These are phyloP conservation scores for Apiospora pterosperma DNA, from an alignment of 2,329 filamentous ascomycete genomes.

Conservation along the genomic window DNA sequence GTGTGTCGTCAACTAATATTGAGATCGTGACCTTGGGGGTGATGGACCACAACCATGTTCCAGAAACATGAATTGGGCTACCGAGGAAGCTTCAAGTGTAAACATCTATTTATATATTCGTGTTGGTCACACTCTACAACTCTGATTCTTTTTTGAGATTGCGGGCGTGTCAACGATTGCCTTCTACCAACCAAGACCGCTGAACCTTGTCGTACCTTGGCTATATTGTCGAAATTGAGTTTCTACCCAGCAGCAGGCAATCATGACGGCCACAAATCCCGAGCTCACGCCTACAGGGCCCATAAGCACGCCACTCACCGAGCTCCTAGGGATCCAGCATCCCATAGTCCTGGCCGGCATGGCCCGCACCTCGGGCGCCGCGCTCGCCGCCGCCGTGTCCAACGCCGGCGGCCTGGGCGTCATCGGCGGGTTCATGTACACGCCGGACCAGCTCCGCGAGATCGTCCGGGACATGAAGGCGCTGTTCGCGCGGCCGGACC, in stretches of 20 bases:
- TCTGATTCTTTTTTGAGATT: no score
- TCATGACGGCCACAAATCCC: constrained; percentile 9
- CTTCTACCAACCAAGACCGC: no score
- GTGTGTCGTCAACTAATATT: no score
- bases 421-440: constrained; percentile 70
- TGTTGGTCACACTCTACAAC: background rate
- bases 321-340: constrained; percentile 78
- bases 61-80: background rate
- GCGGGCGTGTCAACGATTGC: no score
- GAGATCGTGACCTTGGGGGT: background rate
- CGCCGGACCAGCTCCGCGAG: constrained; percentile 67
- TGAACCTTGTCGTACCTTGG: no score
- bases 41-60: background rate
- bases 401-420: constrained; percentile 84
- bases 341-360: constrained; percentile 92
- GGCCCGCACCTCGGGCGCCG: constrained; percentile 78
- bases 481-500: constrained; percentile 58
- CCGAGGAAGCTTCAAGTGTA: background rate
- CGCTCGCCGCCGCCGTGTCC: constrained; percentile 79
- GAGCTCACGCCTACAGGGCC: constrained; percentile 26
- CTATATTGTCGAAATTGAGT: background rate
- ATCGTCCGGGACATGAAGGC: constrained; percentile 87
- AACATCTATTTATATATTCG: background rate
- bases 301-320: constrained; percentile 74
- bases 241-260: background rate